Evolutionary conservation across 2,329 filamentous ascomycete species (phyloP).

Genomic region (Hypoxylon sp.): DNA sequence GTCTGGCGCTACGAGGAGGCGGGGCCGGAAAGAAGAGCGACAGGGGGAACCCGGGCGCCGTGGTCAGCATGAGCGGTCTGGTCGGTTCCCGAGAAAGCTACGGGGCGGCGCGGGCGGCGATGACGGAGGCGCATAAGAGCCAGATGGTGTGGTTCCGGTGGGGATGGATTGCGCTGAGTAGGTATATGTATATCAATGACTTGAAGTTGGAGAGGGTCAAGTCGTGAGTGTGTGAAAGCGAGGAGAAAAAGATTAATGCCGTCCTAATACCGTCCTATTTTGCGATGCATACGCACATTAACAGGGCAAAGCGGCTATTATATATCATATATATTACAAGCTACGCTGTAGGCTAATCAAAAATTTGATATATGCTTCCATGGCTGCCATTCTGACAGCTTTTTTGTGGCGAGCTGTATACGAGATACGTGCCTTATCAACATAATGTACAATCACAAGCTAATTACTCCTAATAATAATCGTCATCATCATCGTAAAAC

Average conservation of each 20-base stretch:
- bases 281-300: neutral
- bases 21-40: conserved; percentile 38
- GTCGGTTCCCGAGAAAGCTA: conserved; percentile 65
- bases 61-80: conserved; percentile 79
- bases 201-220: conserved; percentile 66
- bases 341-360: neutral
- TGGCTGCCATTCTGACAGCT: neutral
- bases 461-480: conserved; percentile 11
- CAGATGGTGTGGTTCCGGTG: conserved; percentile 99
- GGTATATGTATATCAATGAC: conserved; percentile 98
- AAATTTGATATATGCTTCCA: conserved; percentile 3
- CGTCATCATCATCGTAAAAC: conserved; percentile 21
- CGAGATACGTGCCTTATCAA: neutral
- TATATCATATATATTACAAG: conserved; percentile 4
- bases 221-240: conserved; percentile 30
- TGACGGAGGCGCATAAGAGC: conserved; percentile 90
- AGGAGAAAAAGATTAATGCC: neutral
- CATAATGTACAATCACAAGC: conserved; percentile 15
- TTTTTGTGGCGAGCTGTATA: neutral
- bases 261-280: too few species aligned
- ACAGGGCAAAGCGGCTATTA: neutral
- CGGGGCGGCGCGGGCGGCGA: conserved; percentile 78
- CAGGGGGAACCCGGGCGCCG: conserved; percentile 64
- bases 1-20: conserved; percentile 58
- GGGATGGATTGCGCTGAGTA: conserved; percentile 89